Conservation (phyloP, 331 rosid species). For the Quercus tomentella region DNA sequence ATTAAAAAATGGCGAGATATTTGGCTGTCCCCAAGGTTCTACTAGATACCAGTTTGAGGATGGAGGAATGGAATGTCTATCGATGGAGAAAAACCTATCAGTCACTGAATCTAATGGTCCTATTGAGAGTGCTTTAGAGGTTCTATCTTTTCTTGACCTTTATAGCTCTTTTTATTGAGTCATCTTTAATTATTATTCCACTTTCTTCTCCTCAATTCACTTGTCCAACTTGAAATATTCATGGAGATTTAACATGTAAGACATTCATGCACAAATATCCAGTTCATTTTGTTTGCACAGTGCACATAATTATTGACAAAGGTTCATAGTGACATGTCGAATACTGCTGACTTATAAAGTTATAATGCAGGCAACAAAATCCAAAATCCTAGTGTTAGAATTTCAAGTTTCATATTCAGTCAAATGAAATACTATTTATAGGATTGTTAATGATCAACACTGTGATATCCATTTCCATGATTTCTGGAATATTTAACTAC, state of each 20-base stretch:
- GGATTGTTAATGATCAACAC: not conserved
- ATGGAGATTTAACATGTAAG: not conserved
- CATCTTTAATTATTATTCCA: not conserved
- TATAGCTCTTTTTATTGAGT: not conserved
- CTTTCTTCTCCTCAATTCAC: not conserved
- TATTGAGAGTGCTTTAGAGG: constrained; percentile 59
- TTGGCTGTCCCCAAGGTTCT: constrained; percentile 43
- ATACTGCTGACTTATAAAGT: not conserved
- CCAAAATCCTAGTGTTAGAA: not conserved
- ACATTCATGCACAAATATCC: not conserved
- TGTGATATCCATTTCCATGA: not conserved
- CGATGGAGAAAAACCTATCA: constrained; percentile 51
- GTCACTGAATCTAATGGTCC: constrained; percentile 54
- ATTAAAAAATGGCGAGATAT: constrained; percentile 40
- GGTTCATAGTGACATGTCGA: not conserved
- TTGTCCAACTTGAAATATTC: not conserved
- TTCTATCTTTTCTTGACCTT: constrained; percentile 7
- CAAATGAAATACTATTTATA: not conserved
- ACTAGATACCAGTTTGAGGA: constrained; percentile 43
- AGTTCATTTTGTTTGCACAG: not conserved
- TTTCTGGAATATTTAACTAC: not conserved
- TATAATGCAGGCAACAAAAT: not conserved
- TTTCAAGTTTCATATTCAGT: not conserved
- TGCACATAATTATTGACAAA: not conserved
- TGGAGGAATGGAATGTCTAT: constrained; percentile 50